Percentiles rank a stretch among this genome's conserved stretches.
Evolutionary conservation across 331 rosid species (phyloP).

Genomic region (Ulmus americana): DNA sequence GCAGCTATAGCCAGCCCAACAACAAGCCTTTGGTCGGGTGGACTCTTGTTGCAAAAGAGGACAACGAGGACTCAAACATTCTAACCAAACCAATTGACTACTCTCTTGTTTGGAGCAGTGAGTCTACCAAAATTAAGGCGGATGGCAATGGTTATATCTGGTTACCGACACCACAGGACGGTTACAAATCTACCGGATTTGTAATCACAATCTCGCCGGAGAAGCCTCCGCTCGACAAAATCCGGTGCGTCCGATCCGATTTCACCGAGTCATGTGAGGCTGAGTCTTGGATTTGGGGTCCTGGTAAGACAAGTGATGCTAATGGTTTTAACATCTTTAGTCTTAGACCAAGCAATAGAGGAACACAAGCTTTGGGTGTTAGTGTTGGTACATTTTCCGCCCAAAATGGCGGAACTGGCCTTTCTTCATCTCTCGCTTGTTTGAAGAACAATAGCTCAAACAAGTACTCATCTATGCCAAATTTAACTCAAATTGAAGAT

Average conservation of each 20-base stretch:
- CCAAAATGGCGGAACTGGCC: slow-evolving; percentile 27
- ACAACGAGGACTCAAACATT: slow-evolving; percentile 16
- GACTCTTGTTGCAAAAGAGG: slow-evolving; percentile 45
- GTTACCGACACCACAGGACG: slow-evolving; percentile 60
- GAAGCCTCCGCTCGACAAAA: slow-evolving; percentile 57
- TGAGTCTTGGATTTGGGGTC: slow-evolving; percentile 61
- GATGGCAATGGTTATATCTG: slow-evolving; percentile 56
- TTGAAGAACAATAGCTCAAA: slow-evolving; percentile 42
- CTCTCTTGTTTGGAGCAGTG: slow-evolving; percentile 60
- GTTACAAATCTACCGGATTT: slow-evolving; percentile 57
- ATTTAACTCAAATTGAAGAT: slow-evolving; percentile 36
- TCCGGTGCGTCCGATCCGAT: slow-evolving; percentile 54
- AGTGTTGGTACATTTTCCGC: slow-evolving; percentile 54
- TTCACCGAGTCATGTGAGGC: slow-evolving; percentile 47
- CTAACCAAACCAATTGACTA: slow-evolving; percentile 51
- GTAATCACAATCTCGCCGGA: slow-evolving; percentile 49
- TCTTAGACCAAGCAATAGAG: slow-evolving; percentile 49
- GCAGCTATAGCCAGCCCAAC: slow-evolving; percentile 60
- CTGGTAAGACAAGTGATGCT: slow-evolving; percentile 19
- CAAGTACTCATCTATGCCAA: slow-evolving; percentile 42
- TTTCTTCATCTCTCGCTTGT: slow-evolving; percentile 38
- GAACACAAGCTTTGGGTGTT: slow-evolving; percentile 42
- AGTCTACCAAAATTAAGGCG: slow-evolving; percentile 41
- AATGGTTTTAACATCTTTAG: slow-evolving; percentile 45
- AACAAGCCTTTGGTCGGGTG: slow-evolving; percentile 58